These are phyloP conservation scores for Globisporangium nodosum DNA, from an alignment of 352 stramenopile genomes.

Conservation along the genomic window DNA sequence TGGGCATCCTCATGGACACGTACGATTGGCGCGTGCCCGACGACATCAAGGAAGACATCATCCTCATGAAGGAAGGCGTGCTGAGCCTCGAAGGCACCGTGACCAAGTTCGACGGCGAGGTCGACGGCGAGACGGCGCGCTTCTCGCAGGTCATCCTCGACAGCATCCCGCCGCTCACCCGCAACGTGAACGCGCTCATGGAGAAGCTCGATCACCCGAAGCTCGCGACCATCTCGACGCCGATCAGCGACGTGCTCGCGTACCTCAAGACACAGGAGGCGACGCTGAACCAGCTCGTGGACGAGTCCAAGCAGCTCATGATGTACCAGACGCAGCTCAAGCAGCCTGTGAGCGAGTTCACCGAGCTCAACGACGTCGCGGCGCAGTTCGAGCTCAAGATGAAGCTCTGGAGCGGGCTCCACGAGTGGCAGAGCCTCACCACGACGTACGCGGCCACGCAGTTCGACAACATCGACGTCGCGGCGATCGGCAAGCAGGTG, in stretches of 20 bases:
- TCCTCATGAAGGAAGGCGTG: constrained; percentile 93
- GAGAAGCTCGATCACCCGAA: constrained; percentile 84
- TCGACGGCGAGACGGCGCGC: constrained; percentile 89
- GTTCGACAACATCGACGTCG: constrained; percentile 89
- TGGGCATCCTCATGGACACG: constrained; percentile 89
- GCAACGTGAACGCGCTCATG: constrained; percentile 57
- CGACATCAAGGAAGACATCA: constrained; percentile 90
- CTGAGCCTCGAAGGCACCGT: constrained; percentile 86
- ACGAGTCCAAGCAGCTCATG: constrained; percentile 79
- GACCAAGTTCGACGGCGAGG: constrained; percentile 85
- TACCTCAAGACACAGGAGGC: constrained; percentile 74
- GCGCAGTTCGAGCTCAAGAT: constrained; percentile 88
- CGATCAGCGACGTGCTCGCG: constrained; percentile 67
- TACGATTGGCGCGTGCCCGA: constrained; percentile 90
- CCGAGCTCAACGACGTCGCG: constrained; percentile 83
- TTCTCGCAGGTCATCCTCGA: constrained; percentile 90
- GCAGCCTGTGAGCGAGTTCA: constrained; percentile 86
- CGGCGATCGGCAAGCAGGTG: constrained; percentile 85
- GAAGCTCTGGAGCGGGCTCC: constrained; percentile 85
- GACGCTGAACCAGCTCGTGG: constrained; percentile 60
- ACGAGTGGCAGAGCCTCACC: constrained; percentile 82
- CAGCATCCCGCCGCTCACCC: constrained; percentile 74
- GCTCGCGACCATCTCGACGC: constrained; percentile 66
- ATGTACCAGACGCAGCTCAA: constrained; percentile 88
- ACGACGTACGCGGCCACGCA: constrained; percentile 68